These are phyloP conservation scores for Paecilomyces sp. DNA, from an alignment of 2,329 filamentous ascomycete species.

Conservation along the genomic window DNA sequence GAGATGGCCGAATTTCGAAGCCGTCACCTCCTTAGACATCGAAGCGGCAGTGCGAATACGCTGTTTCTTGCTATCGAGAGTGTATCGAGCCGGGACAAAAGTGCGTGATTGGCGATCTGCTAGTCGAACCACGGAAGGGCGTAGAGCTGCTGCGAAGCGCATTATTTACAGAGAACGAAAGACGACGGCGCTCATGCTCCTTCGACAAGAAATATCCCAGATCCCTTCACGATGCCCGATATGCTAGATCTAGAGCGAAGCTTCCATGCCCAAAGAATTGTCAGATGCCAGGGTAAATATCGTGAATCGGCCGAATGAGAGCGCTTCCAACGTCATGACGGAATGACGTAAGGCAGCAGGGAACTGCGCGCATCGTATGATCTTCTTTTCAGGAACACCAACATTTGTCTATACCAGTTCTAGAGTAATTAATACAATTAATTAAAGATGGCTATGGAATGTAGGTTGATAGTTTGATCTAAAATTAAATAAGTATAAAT, in stretches of 20 bases:
- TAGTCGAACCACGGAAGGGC: not conserved
- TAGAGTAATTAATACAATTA: too few species aligned
- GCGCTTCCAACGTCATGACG: not conserved
- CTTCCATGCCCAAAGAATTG: not conserved
- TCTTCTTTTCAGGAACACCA: not conserved
- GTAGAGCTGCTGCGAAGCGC: not conserved
- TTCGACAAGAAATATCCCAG: not conserved
- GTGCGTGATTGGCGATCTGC: not conserved
- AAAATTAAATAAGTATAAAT: not conserved
- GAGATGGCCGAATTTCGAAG: constrained; percentile 22
- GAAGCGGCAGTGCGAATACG: not conserved
- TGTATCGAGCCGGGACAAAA: not conserved
- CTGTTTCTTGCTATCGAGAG: not conserved
- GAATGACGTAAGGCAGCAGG: not conserved
- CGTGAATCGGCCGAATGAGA: not conserved
- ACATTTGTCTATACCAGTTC: not conserved
- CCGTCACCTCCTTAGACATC: not conserved
- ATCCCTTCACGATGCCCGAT: not conserved
- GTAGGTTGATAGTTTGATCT: not conserved
- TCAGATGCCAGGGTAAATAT: too few species aligned
- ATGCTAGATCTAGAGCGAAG: not conserved
- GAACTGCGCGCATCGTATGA: not conserved
- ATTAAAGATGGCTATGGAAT: too few species aligned
- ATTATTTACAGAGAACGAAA: not conserved
- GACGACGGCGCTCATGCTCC: not conserved